These are phyloP conservation scores for Aspergillus leporis DNA, from an alignment of 495 filamentous ascomycete genomes.

Conservation along the genomic window DNA sequence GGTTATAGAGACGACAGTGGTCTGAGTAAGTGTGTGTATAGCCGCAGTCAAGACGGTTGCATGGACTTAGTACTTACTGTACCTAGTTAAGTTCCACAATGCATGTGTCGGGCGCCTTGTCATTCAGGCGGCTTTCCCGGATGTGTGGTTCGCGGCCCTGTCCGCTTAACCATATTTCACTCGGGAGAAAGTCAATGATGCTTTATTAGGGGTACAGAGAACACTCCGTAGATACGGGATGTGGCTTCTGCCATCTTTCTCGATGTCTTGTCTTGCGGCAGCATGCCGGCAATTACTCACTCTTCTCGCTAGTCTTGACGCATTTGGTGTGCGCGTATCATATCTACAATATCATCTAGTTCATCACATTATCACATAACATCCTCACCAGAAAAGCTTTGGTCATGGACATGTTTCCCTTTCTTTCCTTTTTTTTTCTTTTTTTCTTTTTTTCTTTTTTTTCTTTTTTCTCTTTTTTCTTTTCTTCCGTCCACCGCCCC, in stretches of 20 bases:
- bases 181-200: no score
- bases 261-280: background rate
- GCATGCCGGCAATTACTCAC: background rate
- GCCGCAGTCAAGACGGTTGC: background rate
- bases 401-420: background rate
- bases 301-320: background rate
- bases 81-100: background rate
- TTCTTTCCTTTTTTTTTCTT: background rate
- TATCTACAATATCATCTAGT: background rate
- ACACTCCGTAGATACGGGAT: background rate
- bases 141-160: conserved; percentile 1
- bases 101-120: background rate
- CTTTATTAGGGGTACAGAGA: background rate
- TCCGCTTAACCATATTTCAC: background rate
- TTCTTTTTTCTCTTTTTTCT: background rate
- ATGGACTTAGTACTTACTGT: conserved; percentile 1
- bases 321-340: background rate
- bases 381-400: background rate
- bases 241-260: background rate
- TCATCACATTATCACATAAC: background rate
- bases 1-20: background rate
- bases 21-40: background rate
- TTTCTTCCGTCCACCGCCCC: no score
- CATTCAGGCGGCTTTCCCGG: conserved; percentile 2
- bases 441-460: conserved; percentile 1